Percentiles rank a stretch among this genome's conserved stretches.
Evolutionary conservation across 208 protist genomes (phyloP).

Genomic region (Leishmania major): DNA sequence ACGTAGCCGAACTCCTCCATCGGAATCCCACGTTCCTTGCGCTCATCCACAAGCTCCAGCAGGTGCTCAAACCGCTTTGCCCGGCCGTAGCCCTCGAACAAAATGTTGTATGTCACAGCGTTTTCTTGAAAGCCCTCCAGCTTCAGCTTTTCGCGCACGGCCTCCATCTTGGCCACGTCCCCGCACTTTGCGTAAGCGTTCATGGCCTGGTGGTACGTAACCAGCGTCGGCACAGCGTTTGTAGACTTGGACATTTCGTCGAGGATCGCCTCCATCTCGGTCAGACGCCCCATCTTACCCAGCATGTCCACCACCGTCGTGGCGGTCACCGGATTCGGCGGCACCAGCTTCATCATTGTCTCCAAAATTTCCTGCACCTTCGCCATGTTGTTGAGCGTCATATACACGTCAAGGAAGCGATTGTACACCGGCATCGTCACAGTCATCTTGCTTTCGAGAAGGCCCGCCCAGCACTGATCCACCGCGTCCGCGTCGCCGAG

Average conservation of each 20-base stretch:
- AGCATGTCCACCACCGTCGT: constrained; percentile 94
- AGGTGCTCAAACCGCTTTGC: constrained; percentile 88
- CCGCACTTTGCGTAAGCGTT: constrained; percentile 92
- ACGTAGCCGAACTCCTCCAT: constrained; percentile 92
- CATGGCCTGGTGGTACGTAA: constrained; percentile 92
- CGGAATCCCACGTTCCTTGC: constrained; percentile 63
- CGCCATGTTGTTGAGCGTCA: constrained; percentile 77
- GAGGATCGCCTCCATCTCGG: constrained; percentile 88
- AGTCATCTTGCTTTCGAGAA: constrained; percentile 71
- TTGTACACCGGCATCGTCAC: constrained; percentile 92
- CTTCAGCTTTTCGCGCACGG: constrained; percentile 59
- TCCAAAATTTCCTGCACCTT: constrained; percentile 90
- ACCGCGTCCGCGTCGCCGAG: constrained; percentile 59
- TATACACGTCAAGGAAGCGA: constrained; percentile 90
- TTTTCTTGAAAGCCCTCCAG: constrained; percentile 79
- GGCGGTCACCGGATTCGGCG: constrained; percentile 88
- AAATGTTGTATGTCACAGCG: constrained; percentile 90
- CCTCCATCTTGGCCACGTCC: constrained; percentile 88
- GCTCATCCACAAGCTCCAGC: constrained; percentile 79
- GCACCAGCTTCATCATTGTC: constrained; percentile 91
- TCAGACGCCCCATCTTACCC: constrained; percentile 89
- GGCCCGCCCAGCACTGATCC: constrained; percentile 79
- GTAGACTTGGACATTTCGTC: constrained; percentile 88
- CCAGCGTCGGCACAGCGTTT: constrained; percentile 83
- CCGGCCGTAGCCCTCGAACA: constrained; percentile 89